Percentiles rank a stretch among this genome's conserved stretches.
Conservation (phyloP, 2,329 filamentous ascomycete species). For the Clonostachys chloroleuca region DNA sequence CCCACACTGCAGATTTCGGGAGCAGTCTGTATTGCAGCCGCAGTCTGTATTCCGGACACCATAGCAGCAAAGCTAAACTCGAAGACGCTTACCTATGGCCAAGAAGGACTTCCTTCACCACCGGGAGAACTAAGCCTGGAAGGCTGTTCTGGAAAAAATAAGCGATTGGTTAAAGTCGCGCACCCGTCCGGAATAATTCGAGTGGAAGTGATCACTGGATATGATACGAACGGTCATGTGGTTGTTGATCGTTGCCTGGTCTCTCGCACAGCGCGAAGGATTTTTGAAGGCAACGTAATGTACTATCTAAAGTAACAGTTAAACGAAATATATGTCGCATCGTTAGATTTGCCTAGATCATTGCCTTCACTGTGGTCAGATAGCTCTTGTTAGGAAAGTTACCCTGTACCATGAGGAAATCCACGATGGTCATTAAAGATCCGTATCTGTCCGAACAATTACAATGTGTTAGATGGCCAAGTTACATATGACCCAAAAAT, state of each 20-base stretch:
- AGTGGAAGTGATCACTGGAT: slow-evolving; percentile 11
- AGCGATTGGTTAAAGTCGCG: slow-evolving; percentile 11
- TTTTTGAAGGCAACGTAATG: slow-evolving; percentile 21
- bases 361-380: too few relatives aligned
- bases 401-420: too few relatives aligned
- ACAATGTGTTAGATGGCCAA: too few relatives aligned
- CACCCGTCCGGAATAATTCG: slow-evolving; percentile 20
- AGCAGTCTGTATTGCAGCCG: slow-evolving; percentile 39
- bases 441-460: too few relatives aligned
- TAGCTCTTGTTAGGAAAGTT: too few relatives aligned
- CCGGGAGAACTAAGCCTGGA: background rate
- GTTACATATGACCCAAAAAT: too few relatives aligned
- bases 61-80: slow-evolving; percentile 18
- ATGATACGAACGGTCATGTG: slow-evolving; percentile 8
- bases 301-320: too few relatives aligned
- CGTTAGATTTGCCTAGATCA: too few relatives aligned
- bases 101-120: slow-evolving; percentile 8
- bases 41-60: slow-evolving; percentile 34
- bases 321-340: too few relatives aligned
- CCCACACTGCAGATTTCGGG: slow-evolving; percentile 48
- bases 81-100: slow-evolving; percentile 1
- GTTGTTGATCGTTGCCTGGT: slow-evolving; percentile 19
- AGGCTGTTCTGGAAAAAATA: background rate
- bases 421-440: too few relatives aligned
- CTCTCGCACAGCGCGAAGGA: slow-evolving; percentile 19